Evolutionary conservation across 2,329 filamentous ascomycete genomes (phyloP).

Genomic region (Uncinocarpus reesii): DNA sequence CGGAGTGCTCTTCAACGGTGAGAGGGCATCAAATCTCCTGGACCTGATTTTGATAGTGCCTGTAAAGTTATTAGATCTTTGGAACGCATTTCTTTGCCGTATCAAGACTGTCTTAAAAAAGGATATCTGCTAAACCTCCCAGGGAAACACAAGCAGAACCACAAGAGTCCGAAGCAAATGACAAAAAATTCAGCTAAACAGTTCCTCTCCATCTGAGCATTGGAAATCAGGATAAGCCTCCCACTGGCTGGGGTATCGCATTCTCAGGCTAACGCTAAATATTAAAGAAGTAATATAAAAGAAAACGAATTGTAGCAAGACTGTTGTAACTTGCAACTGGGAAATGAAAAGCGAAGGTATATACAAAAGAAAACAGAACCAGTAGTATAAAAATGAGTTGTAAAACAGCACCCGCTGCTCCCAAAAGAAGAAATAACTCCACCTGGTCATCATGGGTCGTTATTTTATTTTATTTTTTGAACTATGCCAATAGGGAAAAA

Average conservation of each 20-base stretch:
- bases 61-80: no score
- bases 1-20: no score
- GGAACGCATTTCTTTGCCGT: no score
- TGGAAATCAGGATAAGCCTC: background rate
- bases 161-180: no score
- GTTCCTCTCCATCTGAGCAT: background rate
- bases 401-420: background rate
- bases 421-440: background rate
- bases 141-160: background rate
- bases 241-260: background rate
- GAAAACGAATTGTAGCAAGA: slow-evolving; percentile 15
- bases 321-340: slow-evolving; percentile 7
- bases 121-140: no score
- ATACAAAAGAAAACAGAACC: slow-evolving; percentile 1
- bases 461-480: slow-evolving; percentile 2
- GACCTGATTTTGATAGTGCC: no score
- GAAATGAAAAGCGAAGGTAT: slow-evolving; percentile 10
- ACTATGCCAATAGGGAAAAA: background rate
- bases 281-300: background rate
- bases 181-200: no score
- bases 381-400: background rate
- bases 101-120: no score
- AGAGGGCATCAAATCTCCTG: no score
- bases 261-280: background rate
- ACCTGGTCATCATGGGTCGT: background rate